Conservation (phyloP, 352 stramenopile species). For the Elongisporangium senticosum region DNA sequence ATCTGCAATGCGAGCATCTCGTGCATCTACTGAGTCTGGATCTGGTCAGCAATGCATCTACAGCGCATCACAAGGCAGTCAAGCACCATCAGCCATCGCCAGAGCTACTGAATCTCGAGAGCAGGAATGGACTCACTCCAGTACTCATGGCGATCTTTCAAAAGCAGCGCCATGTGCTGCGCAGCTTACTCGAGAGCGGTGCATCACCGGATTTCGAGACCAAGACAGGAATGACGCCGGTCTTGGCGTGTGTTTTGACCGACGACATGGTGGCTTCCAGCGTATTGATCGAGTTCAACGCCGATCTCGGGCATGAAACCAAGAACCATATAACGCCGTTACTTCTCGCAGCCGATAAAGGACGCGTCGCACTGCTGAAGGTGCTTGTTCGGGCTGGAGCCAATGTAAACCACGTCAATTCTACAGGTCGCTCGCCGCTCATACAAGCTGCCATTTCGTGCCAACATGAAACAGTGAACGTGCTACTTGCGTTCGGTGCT, state of each 20-base stretch:
- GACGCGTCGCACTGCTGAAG: conserved; percentile 25
- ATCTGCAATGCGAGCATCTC: conserved; percentile 34
- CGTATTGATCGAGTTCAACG: conserved; percentile 45
- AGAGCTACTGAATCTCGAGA: conserved; percentile 42
- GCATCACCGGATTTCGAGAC: conserved; percentile 41
- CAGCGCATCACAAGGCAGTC: conserved; percentile 1
- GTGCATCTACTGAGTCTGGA: conserved; percentile 27
- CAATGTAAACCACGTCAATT: conserved; percentile 26
- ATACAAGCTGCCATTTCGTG: conserved; percentile 43
- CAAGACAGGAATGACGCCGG: conserved; percentile 34
- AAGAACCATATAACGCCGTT: conserved; percentile 24
- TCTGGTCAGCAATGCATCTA: conserved; percentile 4
- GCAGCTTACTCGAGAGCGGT: conserved; percentile 42
- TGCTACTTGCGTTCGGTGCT: conserved; percentile 38
- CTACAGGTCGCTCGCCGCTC: conserved; percentile 23
- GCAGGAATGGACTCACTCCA: conserved; percentile 47
- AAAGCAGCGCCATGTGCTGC: conserved; percentile 23
- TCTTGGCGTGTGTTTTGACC: conserved; percentile 39
- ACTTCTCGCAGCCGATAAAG: conserved; percentile 49
- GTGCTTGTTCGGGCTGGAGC: conserved; percentile 31
- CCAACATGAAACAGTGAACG: conserved; percentile 26
- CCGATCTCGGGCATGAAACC: conserved; percentile 30
- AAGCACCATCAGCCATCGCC: conserved; percentile 4
- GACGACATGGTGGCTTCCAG: conserved; percentile 37
- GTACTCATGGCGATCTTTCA: conserved; percentile 41